phyloP scores from a whole-genome alignment of 2,329 filamentous ascomycete species.

The Aureobasidium sp. region DNA sequence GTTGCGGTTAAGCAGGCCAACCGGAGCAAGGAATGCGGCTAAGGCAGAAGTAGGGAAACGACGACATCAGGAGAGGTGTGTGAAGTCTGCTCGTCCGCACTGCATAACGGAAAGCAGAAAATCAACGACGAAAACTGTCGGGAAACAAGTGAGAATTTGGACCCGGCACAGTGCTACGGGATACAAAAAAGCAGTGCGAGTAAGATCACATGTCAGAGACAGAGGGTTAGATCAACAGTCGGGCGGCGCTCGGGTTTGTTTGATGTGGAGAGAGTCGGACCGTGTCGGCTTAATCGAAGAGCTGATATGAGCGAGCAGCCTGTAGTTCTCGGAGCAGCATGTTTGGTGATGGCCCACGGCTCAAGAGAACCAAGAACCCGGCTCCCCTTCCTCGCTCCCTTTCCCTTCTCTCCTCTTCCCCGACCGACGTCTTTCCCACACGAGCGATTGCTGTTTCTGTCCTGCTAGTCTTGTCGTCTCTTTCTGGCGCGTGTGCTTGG shows the following conservation, averaged over 20 bases:
- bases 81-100: background rate
- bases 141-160: background rate
- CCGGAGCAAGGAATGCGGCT: constrained; percentile 12
- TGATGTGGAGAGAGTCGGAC: constrained; percentile 11
- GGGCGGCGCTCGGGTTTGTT: constrained; percentile 2
- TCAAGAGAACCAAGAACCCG: constrained; percentile 4
- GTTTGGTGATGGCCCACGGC: background rate
- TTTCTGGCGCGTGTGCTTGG: background rate
- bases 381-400: background rate
- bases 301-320: background rate
- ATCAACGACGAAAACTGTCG: background rate
- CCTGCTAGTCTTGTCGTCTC: background rate
- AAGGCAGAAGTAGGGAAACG: background rate
- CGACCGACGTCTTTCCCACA: background rate
- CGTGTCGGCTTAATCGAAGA: background rate
- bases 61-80: constrained; percentile 4
- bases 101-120: background rate
- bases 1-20: constrained; percentile 12
- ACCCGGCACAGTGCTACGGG: background rate
- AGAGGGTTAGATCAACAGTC: background rate
- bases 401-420: background rate
- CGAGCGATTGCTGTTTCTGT: background rate
- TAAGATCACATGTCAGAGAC: constrained; percentile 7
- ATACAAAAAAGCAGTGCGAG: background rate
- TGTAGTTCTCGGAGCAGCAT: constrained; percentile 1